These are phyloP conservation scores for Aspergillus sp. DNA, from an alignment of 2,329 filamentous ascomycete genomes.

Conservation along the genomic window DNA sequence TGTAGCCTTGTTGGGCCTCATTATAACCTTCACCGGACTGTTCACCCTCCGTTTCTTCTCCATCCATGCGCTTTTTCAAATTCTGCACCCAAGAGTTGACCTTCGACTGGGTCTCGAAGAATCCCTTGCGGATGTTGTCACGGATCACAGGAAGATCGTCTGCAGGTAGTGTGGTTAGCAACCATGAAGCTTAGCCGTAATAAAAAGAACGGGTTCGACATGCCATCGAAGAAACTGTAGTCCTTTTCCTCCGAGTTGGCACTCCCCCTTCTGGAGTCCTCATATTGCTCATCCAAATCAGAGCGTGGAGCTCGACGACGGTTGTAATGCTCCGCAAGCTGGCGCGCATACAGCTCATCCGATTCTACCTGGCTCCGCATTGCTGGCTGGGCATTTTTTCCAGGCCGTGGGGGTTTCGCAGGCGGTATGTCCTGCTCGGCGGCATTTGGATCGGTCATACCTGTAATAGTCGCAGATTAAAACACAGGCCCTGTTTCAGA, in stretches of 20 bases:
- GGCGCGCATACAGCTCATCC: conserved; percentile 84
- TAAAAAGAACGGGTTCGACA: conserved; percentile 1
- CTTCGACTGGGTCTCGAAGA: conserved; percentile 83
- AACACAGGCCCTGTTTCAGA: no score
- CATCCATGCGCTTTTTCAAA: conserved; percentile 87
- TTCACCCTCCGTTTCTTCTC: conserved; percentile 64
- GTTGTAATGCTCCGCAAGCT: conserved; percentile 85
- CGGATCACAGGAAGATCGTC: conserved; percentile 90
- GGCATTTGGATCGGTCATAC: conserved; percentile 75
- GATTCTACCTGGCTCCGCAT: conserved; percentile 74
- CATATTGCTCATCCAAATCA: conserved; percentile 28
- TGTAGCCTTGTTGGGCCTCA: conserved; percentile 30
- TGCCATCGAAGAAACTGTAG: conserved; percentile 80
- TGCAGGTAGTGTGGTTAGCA: conserved; percentile 20
- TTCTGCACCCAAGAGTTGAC: conserved; percentile 89
- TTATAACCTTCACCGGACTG: conserved; percentile 20
- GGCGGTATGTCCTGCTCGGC: conserved; percentile 54
- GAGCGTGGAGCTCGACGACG: conserved; percentile 24
- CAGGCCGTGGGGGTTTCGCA: conserved; percentile 68
- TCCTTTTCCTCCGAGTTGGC: conserved; percentile 60
- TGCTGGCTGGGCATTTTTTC: conserved; percentile 27
- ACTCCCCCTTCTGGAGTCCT: conserved; percentile 43
- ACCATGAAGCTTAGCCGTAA: conserved; percentile 1
- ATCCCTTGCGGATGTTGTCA: conserved; percentile 89
- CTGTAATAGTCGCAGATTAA: no score